Evolutionary conservation across 192 early-diverging fungal species (phyloP).

Genomic region (Chytriomyces confervae): DNA sequence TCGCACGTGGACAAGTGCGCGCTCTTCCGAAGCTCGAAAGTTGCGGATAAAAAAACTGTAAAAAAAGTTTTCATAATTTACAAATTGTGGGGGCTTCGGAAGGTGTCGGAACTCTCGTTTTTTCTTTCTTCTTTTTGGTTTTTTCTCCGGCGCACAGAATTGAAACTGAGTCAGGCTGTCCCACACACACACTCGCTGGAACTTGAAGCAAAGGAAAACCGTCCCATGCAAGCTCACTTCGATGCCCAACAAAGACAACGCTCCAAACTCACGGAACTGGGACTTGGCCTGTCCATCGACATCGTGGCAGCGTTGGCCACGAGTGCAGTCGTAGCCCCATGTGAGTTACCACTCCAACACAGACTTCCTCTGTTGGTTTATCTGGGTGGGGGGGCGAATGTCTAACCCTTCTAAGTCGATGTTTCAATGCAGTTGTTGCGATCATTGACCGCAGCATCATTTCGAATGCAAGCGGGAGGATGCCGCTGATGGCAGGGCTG

Average conservation of each 20-base stretch:
- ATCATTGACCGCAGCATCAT: constrained; percentile 58
- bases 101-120: too few species aligned
- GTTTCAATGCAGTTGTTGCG: constrained; percentile 41
- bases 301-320: neutral
- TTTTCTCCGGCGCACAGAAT: too few species aligned
- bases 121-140: too few species aligned
- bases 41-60: too few species aligned
- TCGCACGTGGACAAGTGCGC: too few species aligned
- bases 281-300: neutral
- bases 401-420: neutral
- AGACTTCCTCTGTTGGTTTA: too few species aligned
- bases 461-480: constrained; percentile 45
- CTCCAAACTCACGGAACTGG: neutral
- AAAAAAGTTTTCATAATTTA: too few species aligned
- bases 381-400: too few species aligned
- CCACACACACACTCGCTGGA: too few species aligned
- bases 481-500: constrained; percentile 35
- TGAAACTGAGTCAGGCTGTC: too few species aligned
- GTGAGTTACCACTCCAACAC: neutral
- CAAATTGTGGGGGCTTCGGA: too few species aligned
- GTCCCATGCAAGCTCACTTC: neutral
- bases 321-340: neutral
- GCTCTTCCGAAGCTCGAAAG: too few species aligned
- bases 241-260: neutral
- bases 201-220: neutral